Base-by-base conservation (phyloP, 768 basidiomycete species). In the Suillus ampliporus region DNA sequence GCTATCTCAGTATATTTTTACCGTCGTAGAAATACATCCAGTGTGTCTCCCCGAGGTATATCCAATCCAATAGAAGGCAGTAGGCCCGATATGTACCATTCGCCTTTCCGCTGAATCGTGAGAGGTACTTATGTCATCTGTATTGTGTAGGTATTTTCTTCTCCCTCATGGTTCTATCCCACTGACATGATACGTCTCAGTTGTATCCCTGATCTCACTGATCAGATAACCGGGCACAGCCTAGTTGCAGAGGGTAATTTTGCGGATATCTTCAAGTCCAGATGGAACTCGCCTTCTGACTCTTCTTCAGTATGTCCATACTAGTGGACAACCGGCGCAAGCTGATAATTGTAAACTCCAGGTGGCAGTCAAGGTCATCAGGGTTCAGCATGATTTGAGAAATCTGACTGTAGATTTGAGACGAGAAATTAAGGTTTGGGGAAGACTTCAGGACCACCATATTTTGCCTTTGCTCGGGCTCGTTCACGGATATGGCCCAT, bases 391-490 rank as follows among this genome's bases (percentile, higher is more conserved):
- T 2, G 6, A 7, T 23, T 17, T 26, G 47, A 26, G 23, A 48
- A 15, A 48, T 15, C 14, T 15, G 14, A 26, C 7, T n/a, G n/a
- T n/a, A n/a, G 47, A 48, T 26, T 15, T 48, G 17, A 23, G 23
- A 19, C 72, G 75, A 28, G 76, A 77, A 58, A 52, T 72, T 8
- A 58, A 58, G 26, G 70, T 71, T 9, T 72, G 71, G 71, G 59
- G 56, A 41, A 38, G 57, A 41, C 61, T 72, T 15, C 26, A 60
- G 14, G 65, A 72, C 57, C 43, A 48, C 15, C 74, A 79, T 54
- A 56, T 78, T 9, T 65, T 79, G 21, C 73, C 73, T 5, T 53
- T 78, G 2, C 70, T 69, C 31, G 77, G 78, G 10, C 60, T 69
- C 3, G 68, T 72, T 28, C 63, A 56, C 26, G 72, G 65, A 26